Conservation (phyloP, 177 flowering plant species). For the Telopea speciosissima region DNA sequence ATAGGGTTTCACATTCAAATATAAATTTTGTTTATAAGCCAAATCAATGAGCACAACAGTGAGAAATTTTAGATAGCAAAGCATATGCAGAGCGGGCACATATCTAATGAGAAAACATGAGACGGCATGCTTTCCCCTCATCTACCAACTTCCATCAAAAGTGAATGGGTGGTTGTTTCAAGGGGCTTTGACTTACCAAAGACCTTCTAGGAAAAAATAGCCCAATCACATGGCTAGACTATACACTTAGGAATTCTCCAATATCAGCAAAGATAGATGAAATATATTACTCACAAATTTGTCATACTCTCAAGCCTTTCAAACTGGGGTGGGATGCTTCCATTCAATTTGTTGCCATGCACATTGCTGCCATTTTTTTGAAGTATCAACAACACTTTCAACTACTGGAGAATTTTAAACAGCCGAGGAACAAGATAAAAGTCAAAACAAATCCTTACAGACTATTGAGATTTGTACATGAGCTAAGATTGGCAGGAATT, state of each 20-base stretch:
- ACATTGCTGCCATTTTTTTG: slow-evolving; percentile 50
- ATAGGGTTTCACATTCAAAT: too few species aligned
- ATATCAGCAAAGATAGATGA: not conserved
- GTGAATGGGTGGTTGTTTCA: not conserved
- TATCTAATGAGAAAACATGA: too few species aligned
- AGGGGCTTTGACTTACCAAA: not conserved
- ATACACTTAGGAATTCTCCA: not conserved
- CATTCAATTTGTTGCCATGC: slow-evolving; percentile 63
- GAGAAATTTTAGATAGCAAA: too few species aligned
- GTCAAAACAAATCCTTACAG: slow-evolving; percentile 39
- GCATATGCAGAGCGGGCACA: too few species aligned
- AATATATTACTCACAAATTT: slow-evolving; percentile 48
- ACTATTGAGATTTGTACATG: slow-evolving; percentile 70
- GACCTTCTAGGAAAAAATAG: not conserved
- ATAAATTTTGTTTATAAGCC: too few species aligned
- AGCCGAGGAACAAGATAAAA: not conserved
- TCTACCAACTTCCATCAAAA: too few species aligned
- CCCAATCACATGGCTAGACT: not conserved
- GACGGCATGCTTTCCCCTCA: too few species aligned
- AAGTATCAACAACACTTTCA: slow-evolving; percentile 1
- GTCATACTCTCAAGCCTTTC: slow-evolving; percentile 77
- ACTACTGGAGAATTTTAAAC: not conserved
- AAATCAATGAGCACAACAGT: too few species aligned
- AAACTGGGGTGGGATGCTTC: slow-evolving; percentile 63
- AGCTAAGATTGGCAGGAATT: slow-evolving; percentile 66